Percentiles rank a stretch among this genome's conserved stretches.
Evolutionary conservation across 257 asterid species (phyloP).

Genomic region (Solanum chaucha): DNA sequence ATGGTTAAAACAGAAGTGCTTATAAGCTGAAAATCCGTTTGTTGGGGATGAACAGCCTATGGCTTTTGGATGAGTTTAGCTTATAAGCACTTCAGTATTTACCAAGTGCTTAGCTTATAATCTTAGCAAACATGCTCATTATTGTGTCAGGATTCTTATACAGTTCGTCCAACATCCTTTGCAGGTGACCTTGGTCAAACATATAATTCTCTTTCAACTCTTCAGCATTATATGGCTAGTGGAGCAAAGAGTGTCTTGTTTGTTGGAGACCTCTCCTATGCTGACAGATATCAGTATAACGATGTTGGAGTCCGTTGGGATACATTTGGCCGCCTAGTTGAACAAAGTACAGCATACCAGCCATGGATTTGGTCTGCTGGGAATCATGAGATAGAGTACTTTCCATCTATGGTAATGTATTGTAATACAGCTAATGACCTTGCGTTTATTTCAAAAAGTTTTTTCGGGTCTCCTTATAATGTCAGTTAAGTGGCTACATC

Average conservation of each 20-base stretch:
- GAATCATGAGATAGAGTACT: constrained; percentile 92
- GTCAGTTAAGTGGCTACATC: not conserved
- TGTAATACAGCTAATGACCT: not conserved
- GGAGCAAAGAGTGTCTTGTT: constrained; percentile 73
- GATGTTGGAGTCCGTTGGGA: constrained; percentile 98
- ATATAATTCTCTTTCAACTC: constrained; percentile 84
- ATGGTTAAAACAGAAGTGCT: not conserved
- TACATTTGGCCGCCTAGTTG: constrained; percentile 85
- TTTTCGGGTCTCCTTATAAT: not conserved
- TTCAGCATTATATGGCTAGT: constrained; percentile 66
- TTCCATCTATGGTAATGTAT: constrained; percentile 67
- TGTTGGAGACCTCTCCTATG: constrained; percentile 95
- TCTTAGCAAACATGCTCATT: not conserved
- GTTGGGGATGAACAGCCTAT: not conserved
- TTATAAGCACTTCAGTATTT: not conserved
- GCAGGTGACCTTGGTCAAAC: constrained; percentile 99
- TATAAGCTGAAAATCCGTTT: not conserved
- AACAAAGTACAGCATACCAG: constrained; percentile 74
- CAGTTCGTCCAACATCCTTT: not conserved
- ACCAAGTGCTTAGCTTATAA: not conserved
- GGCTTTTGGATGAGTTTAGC: not conserved
- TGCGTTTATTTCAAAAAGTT: not conserved
- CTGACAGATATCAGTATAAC: constrained; percentile 77
- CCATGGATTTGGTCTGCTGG: constrained; percentile 98
- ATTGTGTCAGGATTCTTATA: not conserved